Conservation (phyloP, 441 rosid species). For the Jatropha multifida region DNA sequence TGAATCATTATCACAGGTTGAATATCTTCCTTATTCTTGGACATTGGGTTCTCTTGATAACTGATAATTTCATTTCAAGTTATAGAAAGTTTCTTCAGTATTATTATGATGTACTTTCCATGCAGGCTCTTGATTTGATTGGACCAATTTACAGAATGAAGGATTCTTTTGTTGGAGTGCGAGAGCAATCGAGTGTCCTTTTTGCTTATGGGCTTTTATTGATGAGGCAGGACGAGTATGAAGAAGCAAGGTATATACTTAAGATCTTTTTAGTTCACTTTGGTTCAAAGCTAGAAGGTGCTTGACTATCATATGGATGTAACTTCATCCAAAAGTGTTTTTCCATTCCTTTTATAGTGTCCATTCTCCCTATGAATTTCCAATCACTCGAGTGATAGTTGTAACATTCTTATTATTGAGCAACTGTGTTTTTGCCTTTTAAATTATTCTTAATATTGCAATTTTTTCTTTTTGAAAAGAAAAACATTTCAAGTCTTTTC, state of each 20-base stretch:
- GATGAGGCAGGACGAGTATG: slow-evolving; percentile 93
- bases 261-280: slow-evolving; percentile 15
- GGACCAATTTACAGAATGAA: slow-evolving; percentile 79
- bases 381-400: neutral
- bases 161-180: slow-evolving; percentile 79
- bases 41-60: slow-evolving; percentile 1
- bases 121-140: slow-evolving; percentile 90
- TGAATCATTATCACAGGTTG: slow-evolving; percentile 89
- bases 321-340: slow-evolving; percentile 6
- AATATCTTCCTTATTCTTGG: slow-evolving; percentile 24
- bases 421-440: neutral
- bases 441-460: neutral
- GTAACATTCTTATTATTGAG: too few species aligned
- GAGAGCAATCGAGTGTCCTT: slow-evolving; percentile 89
- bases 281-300: slow-evolving; percentile 6
- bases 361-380: neutral
- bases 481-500: neutral
- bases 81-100: slow-evolving; percentile 11
- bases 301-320: neutral
- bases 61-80: slow-evolving; percentile 4
- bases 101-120: slow-evolving; percentile 21
- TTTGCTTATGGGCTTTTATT: slow-evolving; percentile 89
- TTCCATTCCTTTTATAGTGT: slow-evolving; percentile 1
- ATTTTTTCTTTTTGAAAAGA: too few species aligned
- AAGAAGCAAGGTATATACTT: slow-evolving; percentile 75